phyloP scores from a whole-genome alignment of 139 green algal species.

The Bryopsis sp. region DNA sequence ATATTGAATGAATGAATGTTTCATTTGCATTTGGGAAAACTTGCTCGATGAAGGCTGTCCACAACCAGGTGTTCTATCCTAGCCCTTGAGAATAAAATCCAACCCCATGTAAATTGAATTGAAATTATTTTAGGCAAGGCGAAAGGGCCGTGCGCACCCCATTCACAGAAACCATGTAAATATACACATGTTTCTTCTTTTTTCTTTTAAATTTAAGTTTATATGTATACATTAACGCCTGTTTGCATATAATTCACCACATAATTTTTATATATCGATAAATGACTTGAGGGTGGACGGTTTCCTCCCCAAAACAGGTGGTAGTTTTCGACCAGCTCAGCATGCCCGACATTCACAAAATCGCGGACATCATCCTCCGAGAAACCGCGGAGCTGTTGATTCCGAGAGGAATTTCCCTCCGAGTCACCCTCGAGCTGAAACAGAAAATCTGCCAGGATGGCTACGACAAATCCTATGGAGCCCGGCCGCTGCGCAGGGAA shows the following conservation, averaged over 20 bases:
- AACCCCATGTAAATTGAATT: too few species aligned
- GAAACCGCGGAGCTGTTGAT: neutral
- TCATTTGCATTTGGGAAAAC: neutral
- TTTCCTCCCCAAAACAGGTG: neutral
- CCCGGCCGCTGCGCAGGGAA: conserved; percentile 64
- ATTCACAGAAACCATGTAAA: neutral
- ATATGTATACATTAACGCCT: neutral
- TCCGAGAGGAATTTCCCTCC: conserved; percentile 3
- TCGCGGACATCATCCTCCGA: conserved; percentile 15
- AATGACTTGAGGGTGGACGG: neutral
- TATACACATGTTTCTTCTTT: neutral
- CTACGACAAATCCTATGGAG: conserved; percentile 44
- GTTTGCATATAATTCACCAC: neutral
- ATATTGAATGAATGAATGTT: neutral
- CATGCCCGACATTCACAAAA: conserved; percentile 7
- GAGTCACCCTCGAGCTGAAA: conserved; percentile 8
- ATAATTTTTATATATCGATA: neutral
- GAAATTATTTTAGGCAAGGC: too few species aligned
- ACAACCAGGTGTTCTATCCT: too few species aligned
- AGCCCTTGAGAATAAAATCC: too few species aligned
- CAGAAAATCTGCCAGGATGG: conserved; percentile 6
- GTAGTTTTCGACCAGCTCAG: conserved; percentile 15
- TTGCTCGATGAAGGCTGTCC: too few species aligned
- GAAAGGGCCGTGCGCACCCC: too few species aligned
- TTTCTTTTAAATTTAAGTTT: neutral